These are phyloP conservation scores for Xylaria sp. DNA, from an alignment of 2,329 filamentous ascomycete species.

Conservation along the genomic window DNA sequence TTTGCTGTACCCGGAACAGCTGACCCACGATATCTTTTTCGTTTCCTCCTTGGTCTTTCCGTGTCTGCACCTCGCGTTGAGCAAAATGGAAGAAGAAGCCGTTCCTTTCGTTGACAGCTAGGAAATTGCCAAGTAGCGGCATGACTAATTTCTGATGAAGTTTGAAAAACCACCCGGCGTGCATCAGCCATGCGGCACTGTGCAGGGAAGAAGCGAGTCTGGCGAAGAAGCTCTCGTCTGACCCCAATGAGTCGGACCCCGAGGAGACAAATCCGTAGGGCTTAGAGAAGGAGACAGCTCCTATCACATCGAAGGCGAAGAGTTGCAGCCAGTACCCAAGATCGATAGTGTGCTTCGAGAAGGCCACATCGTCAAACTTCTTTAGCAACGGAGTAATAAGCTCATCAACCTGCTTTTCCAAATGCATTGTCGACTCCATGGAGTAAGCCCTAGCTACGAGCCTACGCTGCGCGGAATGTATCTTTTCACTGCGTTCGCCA, in stretches of 20 bases:
- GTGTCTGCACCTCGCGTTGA: slow-evolving; percentile 22
- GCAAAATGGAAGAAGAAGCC: slow-evolving; percentile 36
- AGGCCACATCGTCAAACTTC: slow-evolving; percentile 22
- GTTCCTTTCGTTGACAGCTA: slow-evolving; percentile 37
- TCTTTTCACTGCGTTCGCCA: slow-evolving; percentile 33
- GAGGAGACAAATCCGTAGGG: slow-evolving; percentile 34
- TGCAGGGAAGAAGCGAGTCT: slow-evolving; percentile 10
- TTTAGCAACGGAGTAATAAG: slow-evolving; percentile 11
- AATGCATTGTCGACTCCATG: slow-evolving; percentile 35
- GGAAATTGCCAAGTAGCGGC: slow-evolving; percentile 34
- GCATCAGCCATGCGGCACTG: slow-evolving; percentile 27
- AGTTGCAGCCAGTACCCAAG: slow-evolving; percentile 33
- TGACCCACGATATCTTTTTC: slow-evolving; percentile 34
- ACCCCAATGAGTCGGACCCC: slow-evolving; percentile 16
- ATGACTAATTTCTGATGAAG: slow-evolving; percentile 24
- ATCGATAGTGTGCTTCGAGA: slow-evolving; percentile 16
- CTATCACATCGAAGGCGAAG: slow-evolving; percentile 35
- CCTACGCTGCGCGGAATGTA: slow-evolving; percentile 34
- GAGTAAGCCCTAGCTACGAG: slow-evolving; percentile 37
- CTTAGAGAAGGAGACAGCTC: slow-evolving; percentile 34
- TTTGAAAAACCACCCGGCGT: slow-evolving; percentile 22
- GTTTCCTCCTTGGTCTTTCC: slow-evolving; percentile 23
- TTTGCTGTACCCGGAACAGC: slow-evolving; percentile 27
- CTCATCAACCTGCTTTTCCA: slow-evolving; percentile 33
- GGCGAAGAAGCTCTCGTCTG: slow-evolving; percentile 31